Evolutionary conservation across 78 protist species (phyloP).

Genomic region (Paulinella micropora): DNA sequence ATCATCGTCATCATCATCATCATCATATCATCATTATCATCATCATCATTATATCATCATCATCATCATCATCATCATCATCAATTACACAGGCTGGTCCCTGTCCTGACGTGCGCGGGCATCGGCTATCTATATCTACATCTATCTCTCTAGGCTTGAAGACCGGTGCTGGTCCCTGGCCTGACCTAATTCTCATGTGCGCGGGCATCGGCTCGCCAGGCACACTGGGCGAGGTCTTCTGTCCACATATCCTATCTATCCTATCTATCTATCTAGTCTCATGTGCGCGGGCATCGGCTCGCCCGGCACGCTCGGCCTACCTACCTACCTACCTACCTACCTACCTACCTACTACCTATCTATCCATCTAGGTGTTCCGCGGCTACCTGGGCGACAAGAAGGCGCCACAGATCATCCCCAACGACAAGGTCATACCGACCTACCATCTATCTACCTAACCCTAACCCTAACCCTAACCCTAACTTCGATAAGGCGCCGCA

Average conservation of each 20-base stretch:
- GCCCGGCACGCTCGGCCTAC: background rate
- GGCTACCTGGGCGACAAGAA: background rate
- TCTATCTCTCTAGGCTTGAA: background rate
- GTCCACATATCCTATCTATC: background rate
- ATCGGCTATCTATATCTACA: background rate
- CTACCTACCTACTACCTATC: too few species aligned
- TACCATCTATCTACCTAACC: background rate
- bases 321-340: too few species aligned
- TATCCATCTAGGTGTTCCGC: too few species aligned
- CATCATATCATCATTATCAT: too few species aligned
- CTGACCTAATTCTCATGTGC: background rate
- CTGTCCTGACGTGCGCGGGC: background rate
- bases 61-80: too few species aligned
- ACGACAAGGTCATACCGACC: background rate
- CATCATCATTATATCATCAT: too few species aligned
- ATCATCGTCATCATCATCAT: too few species aligned
- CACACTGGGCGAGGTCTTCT: background rate
- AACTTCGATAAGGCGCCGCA: too few species aligned
- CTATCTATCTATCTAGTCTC: background rate
- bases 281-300: conserved; percentile 15
- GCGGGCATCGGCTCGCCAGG: conserved; percentile 12
- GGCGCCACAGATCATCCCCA: background rate
- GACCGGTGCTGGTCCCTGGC: background rate
- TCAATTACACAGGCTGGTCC: background rate
- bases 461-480: too few species aligned